A percentile compares a stretch with the other conserved stretches of the same genome.
These are phyloP conservation scores for Venturia oleaginea DNA, from an alignment of 2,329 filamentous ascomycete species.

Conservation along the genomic window DNA sequence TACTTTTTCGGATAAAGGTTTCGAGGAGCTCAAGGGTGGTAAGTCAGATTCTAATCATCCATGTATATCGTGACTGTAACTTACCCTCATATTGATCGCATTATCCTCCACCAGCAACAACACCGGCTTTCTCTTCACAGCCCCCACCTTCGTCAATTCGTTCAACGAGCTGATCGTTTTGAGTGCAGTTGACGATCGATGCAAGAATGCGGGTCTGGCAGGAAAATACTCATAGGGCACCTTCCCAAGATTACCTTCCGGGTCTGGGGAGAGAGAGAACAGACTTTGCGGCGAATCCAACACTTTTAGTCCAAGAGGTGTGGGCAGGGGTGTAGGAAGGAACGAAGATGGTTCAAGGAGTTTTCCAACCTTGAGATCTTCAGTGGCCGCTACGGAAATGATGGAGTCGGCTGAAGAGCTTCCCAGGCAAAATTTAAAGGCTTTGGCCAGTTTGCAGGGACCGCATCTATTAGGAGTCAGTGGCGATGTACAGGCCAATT, in stretches of 20 bases:
- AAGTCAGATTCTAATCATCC: too few species aligned
- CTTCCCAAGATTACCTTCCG: not conserved
- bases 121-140: not conserved
- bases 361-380: not conserved
- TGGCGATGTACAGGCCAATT: not conserved
- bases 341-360: not conserved
- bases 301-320: not conserved
- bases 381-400: not conserved
- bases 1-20: slow-evolving; percentile 27
- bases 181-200: not conserved
- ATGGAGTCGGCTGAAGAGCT: not conserved
- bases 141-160: not conserved
- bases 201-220: not conserved
- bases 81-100: slow-evolving; percentile 26
- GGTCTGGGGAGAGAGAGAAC: not conserved
- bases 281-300: not conserved
- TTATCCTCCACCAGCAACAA: slow-evolving; percentile 32
- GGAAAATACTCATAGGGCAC: not conserved
- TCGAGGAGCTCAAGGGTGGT: slow-evolving; percentile 20
- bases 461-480: not conserved
- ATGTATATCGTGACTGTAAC: not conserved
- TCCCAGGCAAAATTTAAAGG: not conserved
- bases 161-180: not conserved
- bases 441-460: not conserved
- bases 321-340: not conserved